Conservation (phyloP, 2,329 filamentous ascomycete genomes). For the Trichoderma afroharzianum region DNA sequence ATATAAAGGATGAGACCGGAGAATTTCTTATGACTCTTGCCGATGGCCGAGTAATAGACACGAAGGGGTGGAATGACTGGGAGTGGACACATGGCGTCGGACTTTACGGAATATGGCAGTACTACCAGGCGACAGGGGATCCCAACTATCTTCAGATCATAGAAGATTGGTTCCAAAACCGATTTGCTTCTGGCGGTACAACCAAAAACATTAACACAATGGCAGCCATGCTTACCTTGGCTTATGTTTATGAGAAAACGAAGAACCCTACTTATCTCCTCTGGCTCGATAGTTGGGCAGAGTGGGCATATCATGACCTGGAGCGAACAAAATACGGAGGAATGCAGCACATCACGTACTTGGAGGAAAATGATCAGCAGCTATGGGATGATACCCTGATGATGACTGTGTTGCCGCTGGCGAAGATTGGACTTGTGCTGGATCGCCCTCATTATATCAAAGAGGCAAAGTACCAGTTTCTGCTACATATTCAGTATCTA, state of each 20-base stretch:
- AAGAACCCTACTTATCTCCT: background rate
- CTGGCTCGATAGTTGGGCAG: constrained; percentile 9
- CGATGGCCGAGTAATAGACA: constrained; percentile 9
- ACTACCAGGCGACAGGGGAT: constrained; percentile 1
- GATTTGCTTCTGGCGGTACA: background rate
- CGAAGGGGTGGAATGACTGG: constrained; percentile 13
- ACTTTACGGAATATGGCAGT: constrained; percentile 10
- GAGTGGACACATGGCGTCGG: constrained; percentile 11
- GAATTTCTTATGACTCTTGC: constrained; percentile 8
- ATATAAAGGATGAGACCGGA: constrained; percentile 8
- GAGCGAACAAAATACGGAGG: constrained; percentile 8
- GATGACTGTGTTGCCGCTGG: constrained; percentile 6
- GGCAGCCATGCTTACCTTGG: constrained; percentile 8
- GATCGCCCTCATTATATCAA: constrained; percentile 2
- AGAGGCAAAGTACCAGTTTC: constrained; percentile 2
- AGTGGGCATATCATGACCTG: constrained; percentile 10
- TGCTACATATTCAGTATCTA: constrained; percentile 5
- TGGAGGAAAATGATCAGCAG: constrained; percentile 9
- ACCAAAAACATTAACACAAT: constrained; percentile 12
- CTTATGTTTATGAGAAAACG: background rate
- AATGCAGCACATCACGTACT: constrained; percentile 12
- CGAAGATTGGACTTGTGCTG: constrained; percentile 6
- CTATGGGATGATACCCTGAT: constrained; percentile 10
- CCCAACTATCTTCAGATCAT: constrained; percentile 2
- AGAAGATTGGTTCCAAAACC: background rate